Evolutionary conservation across 2,329 filamentous ascomycete species (phyloP), one percentile per base, ranked within the genome.

Genomic region (Pseudocercospora vitis): DNA sequence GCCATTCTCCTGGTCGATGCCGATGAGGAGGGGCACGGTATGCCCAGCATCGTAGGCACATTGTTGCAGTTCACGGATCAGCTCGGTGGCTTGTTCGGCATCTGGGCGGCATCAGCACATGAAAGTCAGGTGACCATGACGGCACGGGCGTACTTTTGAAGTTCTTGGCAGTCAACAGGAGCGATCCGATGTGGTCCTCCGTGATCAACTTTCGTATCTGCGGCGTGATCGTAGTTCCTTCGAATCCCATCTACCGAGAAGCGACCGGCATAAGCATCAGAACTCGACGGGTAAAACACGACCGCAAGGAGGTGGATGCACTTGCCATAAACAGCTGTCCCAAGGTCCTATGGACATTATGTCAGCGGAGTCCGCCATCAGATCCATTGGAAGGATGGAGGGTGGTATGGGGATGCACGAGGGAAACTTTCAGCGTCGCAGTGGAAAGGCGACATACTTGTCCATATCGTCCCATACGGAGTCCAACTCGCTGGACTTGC

Each of bases 1-100:
- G 60, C 94, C 94, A 83, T 99, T 97, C 71, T 99, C 94, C 70
- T 99, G 94, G 68, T 97, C 94, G 31, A 97, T 77, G 32, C 88
- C 91, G 64, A 99, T 96, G 50, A 95, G 78, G 14, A 99, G 76
- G 2, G 94, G 94, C 2, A 92, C 86, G 2, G 88, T 87, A 71
- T 97, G 92, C 16, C 92, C 92, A 55, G 92, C 87, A 72, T 95
- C 82, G 68, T 89, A 88, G 31, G 94, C 94, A 68, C 95, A 92
- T 46, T 86, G 91, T 73, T 99, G 94, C 39, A 99, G 79, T 67
- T 97, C 91, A 67, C 94, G 87, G 24, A 96, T 89, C 35, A 97
- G 80, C 66, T 81, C 83, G 37, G 92, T 91, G 26, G 92, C 91
- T 68, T 96, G 88, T 70, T 95, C 86, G 56, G 91, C 92, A 67